These are phyloP conservation scores for Quercus variabilis DNA, from an alignment of 306 rosid genomes.

Conservation along the genomic window DNA sequence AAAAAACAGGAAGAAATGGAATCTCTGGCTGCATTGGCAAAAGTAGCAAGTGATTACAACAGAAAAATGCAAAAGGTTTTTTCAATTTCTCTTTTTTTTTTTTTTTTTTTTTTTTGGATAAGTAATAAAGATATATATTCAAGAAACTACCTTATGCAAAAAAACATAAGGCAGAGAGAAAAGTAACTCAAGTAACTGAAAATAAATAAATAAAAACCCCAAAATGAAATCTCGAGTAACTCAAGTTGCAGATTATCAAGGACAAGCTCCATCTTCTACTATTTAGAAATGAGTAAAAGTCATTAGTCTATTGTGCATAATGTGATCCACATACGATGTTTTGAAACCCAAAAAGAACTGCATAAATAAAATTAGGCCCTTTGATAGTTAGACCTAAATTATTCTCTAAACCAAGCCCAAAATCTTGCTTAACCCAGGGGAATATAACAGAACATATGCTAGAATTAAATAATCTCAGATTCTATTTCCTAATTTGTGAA, in stretches of 20 bases:
- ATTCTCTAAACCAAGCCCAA: not conserved
- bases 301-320: not conserved
- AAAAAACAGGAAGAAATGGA: slow-evolving; percentile 89
- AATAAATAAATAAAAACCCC: too few relatives aligned
- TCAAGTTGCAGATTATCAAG: not conserved
- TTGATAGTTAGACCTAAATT: slow-evolving; percentile 1
- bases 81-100: too few relatives aligned
- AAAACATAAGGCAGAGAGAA: too few relatives aligned
- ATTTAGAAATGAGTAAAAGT: not conserved
- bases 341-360: not conserved
- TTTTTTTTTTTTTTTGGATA: too few relatives aligned
- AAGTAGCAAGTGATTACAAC: not conserved
- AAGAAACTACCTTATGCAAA: too few relatives aligned
- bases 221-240: not conserved
- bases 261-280: not conserved
- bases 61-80: not conserved
- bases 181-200: too few relatives aligned
- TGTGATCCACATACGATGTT: not conserved
- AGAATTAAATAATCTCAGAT: not conserved
- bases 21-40: slow-evolving; percentile 71
- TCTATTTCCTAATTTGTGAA: not conserved
- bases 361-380: slow-evolving; percentile 2
- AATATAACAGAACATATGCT: not conserved
- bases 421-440: slow-evolving; percentile 5
- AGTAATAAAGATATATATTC: too few relatives aligned